These are phyloP conservation scores for Lachnellula suecica DNA, from an alignment of 2,329 filamentous ascomycete genomes.

Conservation along the genomic window DNA sequence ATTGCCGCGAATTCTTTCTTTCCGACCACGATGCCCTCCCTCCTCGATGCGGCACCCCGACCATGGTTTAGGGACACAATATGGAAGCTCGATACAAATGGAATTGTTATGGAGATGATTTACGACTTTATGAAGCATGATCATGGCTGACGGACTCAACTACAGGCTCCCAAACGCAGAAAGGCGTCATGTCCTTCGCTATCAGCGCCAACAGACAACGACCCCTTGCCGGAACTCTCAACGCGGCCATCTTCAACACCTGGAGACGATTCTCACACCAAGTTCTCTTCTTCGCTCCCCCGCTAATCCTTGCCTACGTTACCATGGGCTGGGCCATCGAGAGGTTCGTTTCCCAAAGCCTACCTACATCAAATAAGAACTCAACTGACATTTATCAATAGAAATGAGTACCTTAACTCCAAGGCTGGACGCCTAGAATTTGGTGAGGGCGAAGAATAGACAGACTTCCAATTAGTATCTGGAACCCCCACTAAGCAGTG, in stretches of 20 bases:
- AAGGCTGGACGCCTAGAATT: conserved; percentile 66
- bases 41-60: neutral
- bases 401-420: conserved; percentile 80
- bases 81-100: neutral
- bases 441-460: conserved; percentile 40
- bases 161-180: conserved; percentile 60
- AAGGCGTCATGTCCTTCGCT: conserved; percentile 68
- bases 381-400: conserved; percentile 33
- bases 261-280: conserved; percentile 84
- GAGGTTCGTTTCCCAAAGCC: conserved; percentile 59
- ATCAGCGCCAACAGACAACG: conserved; percentile 87
- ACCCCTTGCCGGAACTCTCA: conserved; percentile 72
- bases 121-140: conserved; percentile 26
- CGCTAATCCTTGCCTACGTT: conserved; percentile 76
- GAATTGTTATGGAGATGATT: neutral
- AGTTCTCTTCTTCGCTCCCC: conserved; percentile 85
- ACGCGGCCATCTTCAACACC: conserved; percentile 93
- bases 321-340: conserved; percentile 88
- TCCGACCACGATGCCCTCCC: neutral
- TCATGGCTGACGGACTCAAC: too few species aligned
- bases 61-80: neutral
- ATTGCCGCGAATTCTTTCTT: conserved; percentile 1
- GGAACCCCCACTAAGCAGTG: conserved; percentile 20
- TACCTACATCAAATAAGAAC: neutral
- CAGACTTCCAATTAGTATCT: conserved; percentile 7